These are phyloP conservation scores for Parachlorella kessleri DNA, from an alignment of 139 green algal species.

Conservation along the genomic window DNA sequence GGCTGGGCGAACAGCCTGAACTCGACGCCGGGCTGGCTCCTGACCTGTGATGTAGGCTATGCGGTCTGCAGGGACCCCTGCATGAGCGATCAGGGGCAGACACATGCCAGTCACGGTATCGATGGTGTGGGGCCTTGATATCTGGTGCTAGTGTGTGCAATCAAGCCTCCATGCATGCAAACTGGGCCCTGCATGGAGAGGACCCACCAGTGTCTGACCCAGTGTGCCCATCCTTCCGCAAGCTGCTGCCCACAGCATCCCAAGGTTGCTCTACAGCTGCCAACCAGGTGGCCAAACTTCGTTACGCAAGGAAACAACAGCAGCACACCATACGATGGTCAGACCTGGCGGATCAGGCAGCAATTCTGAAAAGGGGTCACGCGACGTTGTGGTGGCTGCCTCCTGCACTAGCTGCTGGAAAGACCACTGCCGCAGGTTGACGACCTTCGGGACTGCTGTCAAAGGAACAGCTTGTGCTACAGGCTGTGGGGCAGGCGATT, in stretches of 20 bases:
- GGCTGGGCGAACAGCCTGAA: too few relatives aligned
- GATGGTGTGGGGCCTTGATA: too few relatives aligned
- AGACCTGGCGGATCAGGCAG: slow-evolving; percentile 14
- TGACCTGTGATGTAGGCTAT: slow-evolving; percentile 24
- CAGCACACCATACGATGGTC: background rate
- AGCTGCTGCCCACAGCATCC: too few relatives aligned
- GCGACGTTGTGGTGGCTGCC: slow-evolving; percentile 8
- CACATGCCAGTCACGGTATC: too few relatives aligned
- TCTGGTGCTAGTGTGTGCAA: too few relatives aligned
- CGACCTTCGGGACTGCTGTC: background rate
- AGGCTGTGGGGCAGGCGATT: too few relatives aligned
- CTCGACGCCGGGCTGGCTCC: background rate
- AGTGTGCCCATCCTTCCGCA: too few relatives aligned
- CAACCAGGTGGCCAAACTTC: too few relatives aligned
- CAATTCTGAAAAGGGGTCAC: slow-evolving; percentile 18
- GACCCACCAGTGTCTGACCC: too few relatives aligned
- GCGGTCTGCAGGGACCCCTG: slow-evolving; percentile 15
- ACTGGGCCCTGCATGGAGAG: too few relatives aligned
- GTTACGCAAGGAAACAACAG: background rate
- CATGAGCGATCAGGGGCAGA: too few relatives aligned
- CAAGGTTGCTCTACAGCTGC: too few relatives aligned
- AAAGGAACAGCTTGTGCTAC: background rate
- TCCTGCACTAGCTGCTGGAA: background rate
- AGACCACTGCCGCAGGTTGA: slow-evolving; percentile 12
- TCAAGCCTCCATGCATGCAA: background rate